Evolutionary conservation across 2,329 filamentous ascomycete genomes (phyloP).

Genomic region (Aspergillus tanneri): DNA sequence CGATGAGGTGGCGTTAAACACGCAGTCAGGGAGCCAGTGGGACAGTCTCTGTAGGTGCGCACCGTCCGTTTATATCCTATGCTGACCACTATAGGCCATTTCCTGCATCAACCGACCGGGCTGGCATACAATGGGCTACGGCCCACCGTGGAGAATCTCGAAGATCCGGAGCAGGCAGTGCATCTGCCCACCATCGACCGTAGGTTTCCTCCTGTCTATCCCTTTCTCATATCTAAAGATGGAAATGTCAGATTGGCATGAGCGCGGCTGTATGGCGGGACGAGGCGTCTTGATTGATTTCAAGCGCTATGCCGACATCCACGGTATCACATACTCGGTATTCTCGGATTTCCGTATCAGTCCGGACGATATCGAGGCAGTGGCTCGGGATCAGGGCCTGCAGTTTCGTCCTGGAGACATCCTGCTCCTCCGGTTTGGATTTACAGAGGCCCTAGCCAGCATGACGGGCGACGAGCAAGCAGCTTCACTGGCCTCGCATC

Average conservation of each 20-base stretch:
- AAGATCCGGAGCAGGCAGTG: slow-evolving; percentile 5
- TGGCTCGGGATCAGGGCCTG: slow-evolving; percentile 21
- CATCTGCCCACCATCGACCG: slow-evolving; percentile 25
- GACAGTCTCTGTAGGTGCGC: slow-evolving; percentile 46
- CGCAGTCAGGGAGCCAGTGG: slow-evolving; percentile 49
- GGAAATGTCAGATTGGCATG: slow-evolving; percentile 30
- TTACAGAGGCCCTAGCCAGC: slow-evolving; percentile 18
- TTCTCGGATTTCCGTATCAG: slow-evolving; percentile 42
- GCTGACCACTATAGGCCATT: slow-evolving; percentile 17
- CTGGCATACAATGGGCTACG: slow-evolving; percentile 35
- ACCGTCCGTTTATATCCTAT: no score
- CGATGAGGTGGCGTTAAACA: slow-evolving; percentile 50
- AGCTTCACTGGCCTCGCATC: slow-evolving; percentile 7
- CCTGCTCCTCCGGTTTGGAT: slow-evolving; percentile 24
- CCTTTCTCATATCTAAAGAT: neutral
- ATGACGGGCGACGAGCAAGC: slow-evolving; percentile 21
- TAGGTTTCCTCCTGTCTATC: neutral
- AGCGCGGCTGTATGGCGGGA: slow-evolving; percentile 49
- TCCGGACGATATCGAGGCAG: slow-evolving; percentile 16
- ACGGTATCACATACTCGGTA: slow-evolving; percentile 57
- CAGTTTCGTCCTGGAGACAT: slow-evolving; percentile 23
- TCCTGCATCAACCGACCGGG: slow-evolving; percentile 24
- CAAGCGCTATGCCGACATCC: slow-evolving; percentile 54
- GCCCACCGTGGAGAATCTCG: slow-evolving; percentile 26
- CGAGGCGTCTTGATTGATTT: slow-evolving; percentile 57